Evolutionary conservation across 371 early-diverging fungal species (phyloP).

Genomic region (Rhizopus arrhizus): DNA sequence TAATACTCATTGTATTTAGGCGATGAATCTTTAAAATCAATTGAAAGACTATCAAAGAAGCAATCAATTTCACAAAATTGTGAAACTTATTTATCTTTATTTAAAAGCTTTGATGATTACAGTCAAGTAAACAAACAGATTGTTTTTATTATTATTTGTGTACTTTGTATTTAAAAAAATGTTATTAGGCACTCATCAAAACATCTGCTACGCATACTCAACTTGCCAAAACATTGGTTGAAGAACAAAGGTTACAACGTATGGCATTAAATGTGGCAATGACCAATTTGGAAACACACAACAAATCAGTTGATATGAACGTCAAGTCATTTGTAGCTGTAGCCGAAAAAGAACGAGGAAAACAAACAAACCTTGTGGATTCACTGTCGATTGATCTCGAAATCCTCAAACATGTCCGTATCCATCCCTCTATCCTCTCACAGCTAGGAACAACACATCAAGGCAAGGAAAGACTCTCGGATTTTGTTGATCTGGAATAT

Average conservation of each 20-base stretch:
- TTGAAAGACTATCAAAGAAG: neutral
- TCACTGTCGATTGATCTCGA: constrained; percentile 29
- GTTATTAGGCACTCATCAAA: constrained; percentile 29
- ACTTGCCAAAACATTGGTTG: constrained; percentile 48
- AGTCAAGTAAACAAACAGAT: constrained; percentile 31
- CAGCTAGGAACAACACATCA: neutral
- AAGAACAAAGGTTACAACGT: constrained; percentile 56
- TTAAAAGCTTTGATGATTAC: constrained; percentile 35
- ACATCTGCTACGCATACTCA: constrained; percentile 44
- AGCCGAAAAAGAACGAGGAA: constrained; percentile 32
- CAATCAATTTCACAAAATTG: constrained; percentile 10
- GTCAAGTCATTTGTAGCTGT: constrained; percentile 17
- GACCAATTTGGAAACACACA: constrained; percentile 56
- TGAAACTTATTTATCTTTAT: constrained; percentile 26
- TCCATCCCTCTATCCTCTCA: constrained; percentile 31
- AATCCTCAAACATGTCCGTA: constrained; percentile 26
- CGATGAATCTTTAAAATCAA: neutral
- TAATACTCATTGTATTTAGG: neutral
- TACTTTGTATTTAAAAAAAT: neutral
- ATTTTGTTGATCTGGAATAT: constrained; percentile 31
- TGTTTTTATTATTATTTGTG: neutral
- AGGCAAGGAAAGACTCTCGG: constrained; percentile 15
- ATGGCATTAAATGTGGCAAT: constrained; percentile 64
- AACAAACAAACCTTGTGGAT: constrained; percentile 25
- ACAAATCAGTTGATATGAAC: neutral